These are phyloP conservation scores for Penicillium sp. DNA, from an alignment of 2,329 filamentous ascomycete species.

Conservation along the genomic window DNA sequence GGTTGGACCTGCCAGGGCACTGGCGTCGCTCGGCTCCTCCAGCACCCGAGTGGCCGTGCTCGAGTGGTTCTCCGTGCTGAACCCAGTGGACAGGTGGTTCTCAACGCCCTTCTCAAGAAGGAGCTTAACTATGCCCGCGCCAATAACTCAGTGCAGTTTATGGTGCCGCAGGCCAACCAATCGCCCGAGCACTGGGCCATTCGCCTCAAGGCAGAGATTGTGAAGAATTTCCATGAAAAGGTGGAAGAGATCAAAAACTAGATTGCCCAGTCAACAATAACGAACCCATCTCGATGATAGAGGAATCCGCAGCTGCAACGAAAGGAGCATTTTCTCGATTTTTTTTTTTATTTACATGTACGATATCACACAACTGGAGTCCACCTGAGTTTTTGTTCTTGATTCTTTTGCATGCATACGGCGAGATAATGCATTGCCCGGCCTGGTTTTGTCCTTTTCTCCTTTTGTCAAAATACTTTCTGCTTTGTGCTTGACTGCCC, in stretches of 20 bases:
- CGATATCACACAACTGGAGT: constrained; percentile 12
- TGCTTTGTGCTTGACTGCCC: too few relatives aligned
- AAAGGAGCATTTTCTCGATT: background rate
- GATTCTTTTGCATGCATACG: constrained; percentile 1
- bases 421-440: constrained; percentile 2
- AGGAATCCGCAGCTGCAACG: background rate
- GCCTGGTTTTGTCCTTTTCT: background rate
- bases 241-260: constrained; percentile 20
- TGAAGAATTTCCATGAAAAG: constrained; percentile 10
- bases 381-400: background rate
- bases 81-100: constrained; percentile 64
- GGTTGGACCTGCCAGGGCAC: constrained; percentile 66
- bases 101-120: constrained; percentile 63
- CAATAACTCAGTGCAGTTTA: constrained; percentile 40
- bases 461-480: background rate
- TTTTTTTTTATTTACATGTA: constrained; percentile 9
- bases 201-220: constrained; percentile 52
- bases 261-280: background rate
- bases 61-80: constrained; percentile 69
- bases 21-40: constrained; percentile 65
- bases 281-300: background rate
- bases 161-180: constrained; percentile 52
- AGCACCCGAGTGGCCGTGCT: constrained; percentile 63
- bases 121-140: constrained; percentile 58
- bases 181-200: constrained; percentile 65